These are phyloP conservation scores for Trypanosoma caninum DNA, from an alignment of 208 protist species.

Conservation along the genomic window DNA sequence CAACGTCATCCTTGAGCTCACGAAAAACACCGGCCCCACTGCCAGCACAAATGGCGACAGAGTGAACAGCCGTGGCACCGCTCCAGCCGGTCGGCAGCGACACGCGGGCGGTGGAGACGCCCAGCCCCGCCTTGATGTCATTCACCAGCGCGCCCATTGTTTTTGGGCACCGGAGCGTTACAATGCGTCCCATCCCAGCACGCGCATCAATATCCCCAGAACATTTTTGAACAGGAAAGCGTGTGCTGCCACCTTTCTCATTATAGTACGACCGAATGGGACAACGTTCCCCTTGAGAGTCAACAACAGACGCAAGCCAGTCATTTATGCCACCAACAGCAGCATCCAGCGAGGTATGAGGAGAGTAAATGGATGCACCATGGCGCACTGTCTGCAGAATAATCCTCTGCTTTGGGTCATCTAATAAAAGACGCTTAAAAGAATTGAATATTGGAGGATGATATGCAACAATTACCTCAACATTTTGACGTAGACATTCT, in stretches of 20 bases:
- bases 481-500: conserved; percentile 67
- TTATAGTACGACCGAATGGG: conserved; percentile 52
- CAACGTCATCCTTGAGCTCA: conserved; percentile 35
- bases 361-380: conserved; percentile 91
- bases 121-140: conserved; percentile 57
- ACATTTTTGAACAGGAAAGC: conserved; percentile 13
- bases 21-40: conserved; percentile 80
- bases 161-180: conserved; percentile 36
- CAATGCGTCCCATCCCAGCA: conserved; percentile 61
- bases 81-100: conserved; percentile 55
- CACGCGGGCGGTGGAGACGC: conserved; percentile 58
- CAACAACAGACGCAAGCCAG: conserved; percentile 82
- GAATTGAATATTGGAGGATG: conserved; percentile 88
- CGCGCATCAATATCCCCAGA: background rate
- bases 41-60: conserved; percentile 86
- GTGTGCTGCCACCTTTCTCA: background rate
- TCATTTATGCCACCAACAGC: conserved; percentile 87
- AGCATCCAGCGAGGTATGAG: conserved; percentile 90
- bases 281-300: background rate
- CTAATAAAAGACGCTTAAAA: conserved; percentile 76
- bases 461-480: conserved; percentile 87
- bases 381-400: conserved; percentile 56
- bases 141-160: conserved; percentile 46
- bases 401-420: conserved; percentile 67
- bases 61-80: conserved; percentile 31